Percentiles rank a stretch among this genome's conserved stretches.
phyloP scores from a whole-genome alignment of 306 rosid species.

The Myrica gale region DNA sequence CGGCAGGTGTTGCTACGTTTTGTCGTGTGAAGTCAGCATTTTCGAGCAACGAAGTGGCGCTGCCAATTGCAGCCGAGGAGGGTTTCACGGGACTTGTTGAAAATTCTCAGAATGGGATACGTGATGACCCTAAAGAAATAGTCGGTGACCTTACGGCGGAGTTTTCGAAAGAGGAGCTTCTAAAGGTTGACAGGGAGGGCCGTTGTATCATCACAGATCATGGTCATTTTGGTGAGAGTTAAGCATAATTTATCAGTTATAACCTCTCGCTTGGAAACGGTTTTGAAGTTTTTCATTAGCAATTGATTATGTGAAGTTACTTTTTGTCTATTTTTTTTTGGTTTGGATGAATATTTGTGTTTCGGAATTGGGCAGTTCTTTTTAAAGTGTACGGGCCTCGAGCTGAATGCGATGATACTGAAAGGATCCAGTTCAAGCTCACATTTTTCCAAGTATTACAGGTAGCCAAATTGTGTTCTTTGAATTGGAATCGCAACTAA shows the following conservation, averaged over 20 bases:
- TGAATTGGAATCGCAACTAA: not conserved
- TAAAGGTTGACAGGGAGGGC: constrained; percentile 76
- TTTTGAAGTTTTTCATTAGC: not conserved
- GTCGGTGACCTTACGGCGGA: constrained; percentile 58
- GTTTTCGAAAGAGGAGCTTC: constrained; percentile 64
- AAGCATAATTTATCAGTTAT: not conserved
- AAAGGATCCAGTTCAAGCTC: constrained; percentile 74
- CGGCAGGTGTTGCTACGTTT: constrained; percentile 82
- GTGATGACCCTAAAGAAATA: constrained; percentile 27
- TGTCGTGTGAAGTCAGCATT: constrained; percentile 85
- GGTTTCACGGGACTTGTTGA: constrained; percentile 74
- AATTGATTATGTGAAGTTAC: constrained; percentile 12
- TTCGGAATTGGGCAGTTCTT: constrained; percentile 55
- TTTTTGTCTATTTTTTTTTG: not conserved
- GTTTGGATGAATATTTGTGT: not conserved
- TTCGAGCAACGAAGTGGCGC: constrained; percentile 61
- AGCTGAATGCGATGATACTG: constrained; percentile 70
- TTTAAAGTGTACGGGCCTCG: constrained; percentile 92
- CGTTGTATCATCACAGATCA: constrained; percentile 89
- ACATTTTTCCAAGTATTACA: constrained; percentile 65
- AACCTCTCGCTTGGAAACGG: not conserved
- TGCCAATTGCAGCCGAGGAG: constrained; percentile 78
- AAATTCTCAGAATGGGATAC: constrained; percentile 37
- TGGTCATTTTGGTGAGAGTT: constrained; percentile 65
- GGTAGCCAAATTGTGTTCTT: constrained; percentile 41